A percentile compares a stretch with the other conserved stretches of the same genome.
These are phyloP conservation scores for Lipomyces mesembrius DNA, from an alignment of 805 yeast species.

Conservation along the genomic window DNA sequence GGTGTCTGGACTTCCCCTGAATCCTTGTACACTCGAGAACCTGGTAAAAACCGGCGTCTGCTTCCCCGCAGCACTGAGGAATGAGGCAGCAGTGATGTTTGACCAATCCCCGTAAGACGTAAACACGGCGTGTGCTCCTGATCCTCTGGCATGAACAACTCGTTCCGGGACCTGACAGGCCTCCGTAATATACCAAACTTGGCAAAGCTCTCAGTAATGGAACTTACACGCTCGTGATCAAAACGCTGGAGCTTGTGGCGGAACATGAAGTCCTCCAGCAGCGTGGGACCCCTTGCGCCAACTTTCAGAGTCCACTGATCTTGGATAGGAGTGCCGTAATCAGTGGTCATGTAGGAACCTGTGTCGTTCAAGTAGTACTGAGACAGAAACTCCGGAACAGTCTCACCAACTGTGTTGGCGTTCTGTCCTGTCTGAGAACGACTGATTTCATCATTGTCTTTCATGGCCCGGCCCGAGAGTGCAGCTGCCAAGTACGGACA, in stretches of 20 bases:
- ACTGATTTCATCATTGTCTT: background rate
- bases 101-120: constrained; percentile 85
- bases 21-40: constrained; percentile 89
- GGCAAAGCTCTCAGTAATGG: background rate
- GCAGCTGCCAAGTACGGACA: constrained; percentile 2
- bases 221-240: constrained; percentile 68
- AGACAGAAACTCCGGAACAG: background rate
- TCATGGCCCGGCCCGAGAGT: background rate
- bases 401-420: constrained; percentile 6
- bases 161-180: constrained; percentile 70
- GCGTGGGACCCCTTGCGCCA: constrained; percentile 36
- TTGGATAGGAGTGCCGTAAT: constrained; percentile 11
- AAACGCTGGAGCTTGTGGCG: constrained; percentile 84
- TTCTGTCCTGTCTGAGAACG: background rate
- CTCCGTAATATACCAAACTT: background rate
- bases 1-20: constrained; percentile 77
- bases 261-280: constrained; percentile 80
- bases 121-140: constrained; percentile 82
- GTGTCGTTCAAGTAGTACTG: constrained; percentile 11
- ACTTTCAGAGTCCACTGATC: constrained; percentile 9
- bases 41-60: constrained; percentile 64
- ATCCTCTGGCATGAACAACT: constrained; percentile 92
- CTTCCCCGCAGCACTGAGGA: constrained; percentile 72
- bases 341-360: constrained; percentile 8
- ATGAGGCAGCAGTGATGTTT: constrained; percentile 69